A percentile compares a stretch with the other conserved stretches of the same genome.
These are phyloP conservation scores for Tricholoma sp. DNA, from an alignment of 768 basidiomycete genomes.

Conservation along the genomic window DNA sequence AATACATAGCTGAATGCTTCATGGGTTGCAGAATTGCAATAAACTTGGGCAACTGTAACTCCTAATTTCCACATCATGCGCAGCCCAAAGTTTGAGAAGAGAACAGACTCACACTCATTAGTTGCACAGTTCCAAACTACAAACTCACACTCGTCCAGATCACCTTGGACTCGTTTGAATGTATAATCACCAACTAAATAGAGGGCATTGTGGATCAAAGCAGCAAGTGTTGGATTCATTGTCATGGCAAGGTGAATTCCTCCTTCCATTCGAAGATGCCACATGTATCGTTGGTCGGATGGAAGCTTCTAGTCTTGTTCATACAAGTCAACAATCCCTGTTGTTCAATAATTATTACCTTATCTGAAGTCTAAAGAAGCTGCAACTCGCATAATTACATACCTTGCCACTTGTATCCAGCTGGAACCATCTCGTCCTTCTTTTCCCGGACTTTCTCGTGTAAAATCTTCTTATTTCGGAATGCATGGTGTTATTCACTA, in stretches of 20 bases:
- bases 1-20: slow-evolving; percentile 11
- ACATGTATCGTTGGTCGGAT: background rate
- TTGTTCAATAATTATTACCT: no score
- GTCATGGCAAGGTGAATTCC: slow-evolving; percentile 1
- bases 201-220: slow-evolving; percentile 10
- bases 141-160: slow-evolving; percentile 20
- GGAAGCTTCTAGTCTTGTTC: slow-evolving; percentile 2
- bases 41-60: slow-evolving; percentile 12
- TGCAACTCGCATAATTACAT: background rate
- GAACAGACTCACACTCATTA: slow-evolving; percentile 11
- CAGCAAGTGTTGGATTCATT: slow-evolving; percentile 2
- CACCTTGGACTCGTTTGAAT: slow-evolving; percentile 17
- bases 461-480: background rate
- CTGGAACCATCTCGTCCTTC: background rate
- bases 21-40: slow-evolving; percentile 9
- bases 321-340: background rate
- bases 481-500: background rate
- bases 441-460: background rate
- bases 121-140: slow-evolving; percentile 7
- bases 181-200: slow-evolving; percentile 16
- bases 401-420: background rate
- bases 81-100: no score
- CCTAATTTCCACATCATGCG: no score
- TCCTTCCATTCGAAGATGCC: slow-evolving; percentile 1
- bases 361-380: no score